Base-by-base conservation (phyloP, 257 asterid species). In the Rauvolfia tetraphylla region DNA sequence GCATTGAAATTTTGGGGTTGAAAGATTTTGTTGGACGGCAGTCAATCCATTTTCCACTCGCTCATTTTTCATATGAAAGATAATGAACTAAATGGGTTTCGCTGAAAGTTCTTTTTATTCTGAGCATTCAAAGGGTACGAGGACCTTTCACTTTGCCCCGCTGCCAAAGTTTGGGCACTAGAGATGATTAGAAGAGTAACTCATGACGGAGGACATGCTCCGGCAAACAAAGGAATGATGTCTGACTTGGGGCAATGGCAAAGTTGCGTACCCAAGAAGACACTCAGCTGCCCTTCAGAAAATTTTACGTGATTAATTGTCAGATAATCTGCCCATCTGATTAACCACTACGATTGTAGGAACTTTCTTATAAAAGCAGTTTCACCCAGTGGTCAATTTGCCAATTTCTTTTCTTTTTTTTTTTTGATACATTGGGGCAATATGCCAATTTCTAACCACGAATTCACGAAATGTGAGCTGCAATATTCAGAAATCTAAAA, bases 271-370 rank as follows among this genome's bases (percentile, higher is more conserved):
- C 22, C 34, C 53, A 53, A 44, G 22, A 41, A 20, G 22, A 57
- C 39, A 57, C 41, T 3, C 12, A 22, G 27, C 57, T 31, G 62
- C 20, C 70, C 36, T 27, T 53, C 10, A 29, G 5, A n/a, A 33
- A 42, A 34, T 12, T 56, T 31, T 14, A 34, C 23, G 51, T 23
- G n/a, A 7, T 29, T 4, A 10, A 25, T 78, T 59, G 77, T 48
- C 71, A 78, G 76, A 25, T 41, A 71, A 58, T 72, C 74, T 39
- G 39, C 59, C 54, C 33, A 23, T 42, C 73, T 39, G 25, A 18
- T 46, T 59, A 65, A 78, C 77, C 67, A 49, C 61, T 71, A 22
- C 17, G 27, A 62, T 61, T 61, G 78, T 41, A 42, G 71, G 20
- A 74, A 59, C 71, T 10, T 59, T 74, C 27, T 14, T 22, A 25